Conservation (phyloP, 176 grass and related monocot genomes). For the Oryza australiensis region DNA sequence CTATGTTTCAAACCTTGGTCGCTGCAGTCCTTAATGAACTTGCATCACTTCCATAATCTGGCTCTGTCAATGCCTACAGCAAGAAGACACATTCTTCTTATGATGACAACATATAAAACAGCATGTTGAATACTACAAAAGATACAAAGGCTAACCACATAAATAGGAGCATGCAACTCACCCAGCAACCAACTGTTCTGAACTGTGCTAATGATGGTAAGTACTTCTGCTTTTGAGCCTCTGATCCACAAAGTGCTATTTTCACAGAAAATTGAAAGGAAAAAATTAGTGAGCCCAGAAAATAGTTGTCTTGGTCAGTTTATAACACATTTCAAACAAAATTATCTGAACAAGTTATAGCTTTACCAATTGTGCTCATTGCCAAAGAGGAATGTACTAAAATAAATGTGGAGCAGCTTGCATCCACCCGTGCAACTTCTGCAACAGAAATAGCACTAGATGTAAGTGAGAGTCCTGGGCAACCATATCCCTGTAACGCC, state of each 20-base stretch:
- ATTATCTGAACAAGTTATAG: not conserved
- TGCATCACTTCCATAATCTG: slow-evolving; percentile 92
- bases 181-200: slow-evolving; percentile 79
- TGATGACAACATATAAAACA: slow-evolving; percentile 1
- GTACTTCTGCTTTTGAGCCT: slow-evolving; percentile 90
- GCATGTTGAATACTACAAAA: not conserved
- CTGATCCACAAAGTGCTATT: slow-evolving; percentile 86
- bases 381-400: slow-evolving; percentile 89
- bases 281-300: not conserved
- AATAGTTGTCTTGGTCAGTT: not conserved
- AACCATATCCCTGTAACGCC: slow-evolving; percentile 64
- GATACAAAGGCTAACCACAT: slow-evolving; percentile 1
- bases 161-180: slow-evolving; percentile 46
- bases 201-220: slow-evolving; percentile 69
- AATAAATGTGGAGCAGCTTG: slow-evolving; percentile 90
- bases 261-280: slow-evolving; percentile 31
- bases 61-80: slow-evolving; percentile 84
- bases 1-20: slow-evolving; percentile 55
- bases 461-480: slow-evolving; percentile 74
- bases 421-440: slow-evolving; percentile 91
- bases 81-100: slow-evolving; percentile 2
- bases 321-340: not conserved
- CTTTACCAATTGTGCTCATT: slow-evolving; percentile 80
- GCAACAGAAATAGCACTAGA: slow-evolving; percentile 66
- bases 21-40: slow-evolving; percentile 73